Evolutionary conservation across 306 rosid species (phyloP).

Genomic region (Phaseolus lunatus): DNA sequence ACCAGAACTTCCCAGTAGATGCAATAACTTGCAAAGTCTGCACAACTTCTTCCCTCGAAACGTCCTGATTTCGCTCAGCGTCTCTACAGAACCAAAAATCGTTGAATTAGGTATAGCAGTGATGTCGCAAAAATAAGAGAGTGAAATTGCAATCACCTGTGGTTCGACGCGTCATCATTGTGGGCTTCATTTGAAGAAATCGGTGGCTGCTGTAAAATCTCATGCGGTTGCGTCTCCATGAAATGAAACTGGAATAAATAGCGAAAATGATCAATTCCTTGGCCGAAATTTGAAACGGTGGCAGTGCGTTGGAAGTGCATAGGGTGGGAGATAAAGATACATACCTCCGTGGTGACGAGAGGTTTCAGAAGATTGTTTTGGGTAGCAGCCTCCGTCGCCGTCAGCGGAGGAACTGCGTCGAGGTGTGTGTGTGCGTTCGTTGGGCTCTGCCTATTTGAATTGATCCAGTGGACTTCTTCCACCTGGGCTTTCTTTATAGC

Average conservation of each 20-base stretch:
- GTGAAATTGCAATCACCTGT: constrained; percentile 40
- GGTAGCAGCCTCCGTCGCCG: constrained; percentile 47
- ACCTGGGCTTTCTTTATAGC: background rate
- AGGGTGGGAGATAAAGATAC: background rate
- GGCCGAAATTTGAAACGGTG: background rate
- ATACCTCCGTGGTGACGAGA: background rate
- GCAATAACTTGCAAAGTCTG: constrained; percentile 52
- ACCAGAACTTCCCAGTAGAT: constrained; percentile 56
- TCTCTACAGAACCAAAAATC: constrained; percentile 28
- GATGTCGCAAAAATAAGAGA: background rate
- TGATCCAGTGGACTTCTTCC: background rate
- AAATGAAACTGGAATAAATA: constrained; percentile 30
- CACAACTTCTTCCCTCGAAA: constrained; percentile 46
- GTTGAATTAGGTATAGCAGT: background rate
- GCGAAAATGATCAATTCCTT: background rate
- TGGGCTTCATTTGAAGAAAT: constrained; percentile 52
- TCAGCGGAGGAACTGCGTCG: constrained; percentile 44
- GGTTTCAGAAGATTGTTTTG: background rate
- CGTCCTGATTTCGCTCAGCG: constrained; percentile 31
- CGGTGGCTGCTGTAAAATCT: constrained; percentile 45
- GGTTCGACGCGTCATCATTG: constrained; percentile 43
- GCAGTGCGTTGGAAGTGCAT: background rate
- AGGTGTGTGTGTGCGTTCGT: background rate
- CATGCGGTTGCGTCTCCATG: constrained; percentile 66
- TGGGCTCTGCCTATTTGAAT: background rate